Percentiles rank a stretch among this genome's conserved stretches.
These are phyloP conservation scores for Trametes cinnabarina DNA, from an alignment of 768 basidiomycete species.

Conservation along the genomic window DNA sequence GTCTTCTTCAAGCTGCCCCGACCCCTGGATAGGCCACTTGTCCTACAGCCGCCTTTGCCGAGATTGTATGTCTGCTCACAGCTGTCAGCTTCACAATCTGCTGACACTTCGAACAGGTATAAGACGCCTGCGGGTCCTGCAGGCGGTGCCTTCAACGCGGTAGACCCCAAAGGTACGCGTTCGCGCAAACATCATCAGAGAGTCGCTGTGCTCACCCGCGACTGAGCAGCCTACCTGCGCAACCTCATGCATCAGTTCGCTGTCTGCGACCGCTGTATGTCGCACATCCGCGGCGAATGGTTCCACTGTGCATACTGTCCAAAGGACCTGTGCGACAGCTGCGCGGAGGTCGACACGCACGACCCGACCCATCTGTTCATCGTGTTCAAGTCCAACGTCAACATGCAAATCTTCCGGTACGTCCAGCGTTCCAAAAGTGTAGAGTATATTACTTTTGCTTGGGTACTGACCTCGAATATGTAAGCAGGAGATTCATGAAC, in stretches of 20 bases:
- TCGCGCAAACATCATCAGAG: neutral
- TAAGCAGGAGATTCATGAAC: constrained; percentile 19
- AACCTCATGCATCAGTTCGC: constrained; percentile 62
- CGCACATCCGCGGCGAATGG: constrained; percentile 83
- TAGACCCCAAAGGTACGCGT: constrained; percentile 56
- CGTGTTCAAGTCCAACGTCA: constrained; percentile 70
- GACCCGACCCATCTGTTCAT: constrained; percentile 81
- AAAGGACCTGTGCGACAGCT: constrained; percentile 82
- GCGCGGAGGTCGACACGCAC: constrained; percentile 80
- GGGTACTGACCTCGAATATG: neutral
- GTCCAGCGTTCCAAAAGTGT: neutral
- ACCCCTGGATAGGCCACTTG: constrained; percentile 66
- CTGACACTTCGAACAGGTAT: constrained; percentile 48
- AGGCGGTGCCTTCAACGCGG: constrained; percentile 35
- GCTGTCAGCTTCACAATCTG: constrained; percentile 9
- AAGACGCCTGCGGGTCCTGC: constrained; percentile 58
- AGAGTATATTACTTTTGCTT: neutral
- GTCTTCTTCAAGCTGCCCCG: constrained; percentile 85
- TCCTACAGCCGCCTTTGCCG: constrained; percentile 63
- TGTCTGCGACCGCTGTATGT: constrained; percentile 85
- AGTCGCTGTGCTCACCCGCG: too few relatives aligned
- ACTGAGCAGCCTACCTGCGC: constrained; percentile 55
- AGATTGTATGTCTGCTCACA: constrained; percentile 48
- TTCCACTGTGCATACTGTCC: constrained; percentile 86
- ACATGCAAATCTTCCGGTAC: constrained; percentile 21